phyloP scores from a whole-genome alignment of 345 rosid species.

The Angophora floribunda region DNA sequence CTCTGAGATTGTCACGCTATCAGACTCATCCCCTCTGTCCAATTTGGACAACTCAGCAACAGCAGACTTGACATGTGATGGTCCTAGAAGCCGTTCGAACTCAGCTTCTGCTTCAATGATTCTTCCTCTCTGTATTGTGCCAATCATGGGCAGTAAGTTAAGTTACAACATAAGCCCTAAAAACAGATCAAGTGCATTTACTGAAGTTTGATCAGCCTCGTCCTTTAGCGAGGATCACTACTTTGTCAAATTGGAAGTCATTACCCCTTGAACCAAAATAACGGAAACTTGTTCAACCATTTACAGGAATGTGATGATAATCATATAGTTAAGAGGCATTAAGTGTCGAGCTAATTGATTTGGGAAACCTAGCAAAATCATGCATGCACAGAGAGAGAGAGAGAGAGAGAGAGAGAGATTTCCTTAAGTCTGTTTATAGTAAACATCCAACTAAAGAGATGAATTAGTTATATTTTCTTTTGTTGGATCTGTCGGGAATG shows the following conservation, averaged over 20 bases:
- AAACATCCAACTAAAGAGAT: background rate
- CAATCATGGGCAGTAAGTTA: background rate
- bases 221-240: background rate
- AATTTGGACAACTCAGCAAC: slow-evolving; percentile 68
- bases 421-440: background rate
- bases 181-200: background rate
- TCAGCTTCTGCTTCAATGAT: slow-evolving; percentile 75
- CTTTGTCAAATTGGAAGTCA: background rate
- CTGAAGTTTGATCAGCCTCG: background rate
- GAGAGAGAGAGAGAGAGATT: background rate
- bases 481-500: background rate
- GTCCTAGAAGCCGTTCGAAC: slow-evolving; percentile 82
- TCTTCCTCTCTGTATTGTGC: slow-evolving; percentile 65
- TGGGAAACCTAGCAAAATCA: background rate
- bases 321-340: background rate
- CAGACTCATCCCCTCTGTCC: slow-evolving; percentile 64
- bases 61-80: slow-evolving; percentile 65
- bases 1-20: slow-evolving; percentile 57
- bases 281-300: background rate
- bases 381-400: background rate
- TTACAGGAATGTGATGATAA: background rate
- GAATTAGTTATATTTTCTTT: background rate
- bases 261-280: background rate
- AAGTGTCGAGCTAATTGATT: background rate
- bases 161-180: background rate